Conservation (phyloP, 2,329 filamentous ascomycete genomes). For the Aspergillus calidoustus region DNA sequence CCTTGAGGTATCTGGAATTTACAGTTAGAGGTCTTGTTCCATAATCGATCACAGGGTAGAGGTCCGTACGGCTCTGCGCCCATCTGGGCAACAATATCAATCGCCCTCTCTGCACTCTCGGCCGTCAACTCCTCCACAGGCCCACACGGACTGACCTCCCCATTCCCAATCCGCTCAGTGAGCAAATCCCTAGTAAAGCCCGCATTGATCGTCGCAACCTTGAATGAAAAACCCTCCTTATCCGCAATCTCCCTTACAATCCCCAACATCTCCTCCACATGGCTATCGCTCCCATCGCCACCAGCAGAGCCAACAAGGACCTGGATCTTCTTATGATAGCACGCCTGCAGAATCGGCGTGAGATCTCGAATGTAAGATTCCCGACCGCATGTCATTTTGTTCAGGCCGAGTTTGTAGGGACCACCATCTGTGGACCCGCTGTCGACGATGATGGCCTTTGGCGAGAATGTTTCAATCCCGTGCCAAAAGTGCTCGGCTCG, state of each 20-base stretch:
- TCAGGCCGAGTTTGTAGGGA: neutral
- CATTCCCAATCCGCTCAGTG: neutral
- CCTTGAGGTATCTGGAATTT: no score
- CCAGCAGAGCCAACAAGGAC: neutral
- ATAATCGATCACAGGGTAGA: no score
- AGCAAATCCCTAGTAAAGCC: neutral
- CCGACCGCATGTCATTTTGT: neutral
- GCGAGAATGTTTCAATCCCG: neutral
- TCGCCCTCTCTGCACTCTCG: neutral
- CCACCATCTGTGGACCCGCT: neutral
- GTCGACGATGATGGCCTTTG: neutral
- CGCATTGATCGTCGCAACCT: neutral
- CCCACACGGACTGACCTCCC: neutral
- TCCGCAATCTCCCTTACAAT: no score
- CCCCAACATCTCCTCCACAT: neutral
- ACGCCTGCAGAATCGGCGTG: neutral
- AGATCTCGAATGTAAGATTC: neutral
- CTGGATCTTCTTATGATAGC: neutral
- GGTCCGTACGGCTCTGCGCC: neutral
- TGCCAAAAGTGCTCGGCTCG: neutral
- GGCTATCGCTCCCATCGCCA: no score
- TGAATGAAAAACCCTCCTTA: neutral
- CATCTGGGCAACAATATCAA: neutral
- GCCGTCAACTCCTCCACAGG: neutral
- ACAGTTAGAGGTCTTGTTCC: no score